Conservation (phyloP, 31 red algal genomes). For the Asparagopsis taxiformis region DNA sequence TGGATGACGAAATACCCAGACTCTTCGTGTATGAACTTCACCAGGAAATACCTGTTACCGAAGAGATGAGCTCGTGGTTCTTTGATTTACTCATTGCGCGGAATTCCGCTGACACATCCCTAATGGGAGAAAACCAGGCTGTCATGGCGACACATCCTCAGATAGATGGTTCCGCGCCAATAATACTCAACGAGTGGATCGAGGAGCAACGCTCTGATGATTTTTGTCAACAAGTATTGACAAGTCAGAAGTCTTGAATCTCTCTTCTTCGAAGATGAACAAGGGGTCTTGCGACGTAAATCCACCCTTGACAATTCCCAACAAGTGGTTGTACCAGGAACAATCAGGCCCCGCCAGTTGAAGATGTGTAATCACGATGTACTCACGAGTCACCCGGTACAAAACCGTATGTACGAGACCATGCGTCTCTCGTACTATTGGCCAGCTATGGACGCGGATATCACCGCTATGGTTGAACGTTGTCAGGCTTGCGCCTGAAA, state of each 20-base stretch:
- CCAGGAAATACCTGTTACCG: not conserved
- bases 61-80: not conserved
- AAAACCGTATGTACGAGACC: not conserved
- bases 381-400: not conserved
- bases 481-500: too few relatives aligned
- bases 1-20: not conserved
- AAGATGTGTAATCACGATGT: not conserved
- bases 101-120: not conserved
- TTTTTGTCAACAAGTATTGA: not conserved
- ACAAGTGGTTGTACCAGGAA: not conserved
- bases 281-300: slow-evolving; percentile 1
- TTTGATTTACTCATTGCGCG: not conserved
- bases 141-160: not conserved
- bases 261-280: slow-evolving; percentile 5
- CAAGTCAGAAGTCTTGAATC: not conserved
- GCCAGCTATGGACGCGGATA: not conserved
- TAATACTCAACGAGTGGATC: not conserved
- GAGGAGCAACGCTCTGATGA: slow-evolving; percentile 5
- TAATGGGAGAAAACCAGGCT: not conserved
- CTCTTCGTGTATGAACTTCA: not conserved
- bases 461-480: not conserved
- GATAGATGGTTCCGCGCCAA: not conserved
- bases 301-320: not conserved
- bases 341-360: not conserved
- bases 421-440: not conserved